Conservation (phyloP, 1,139 yeast species). For the Pichia sp. region DNA sequence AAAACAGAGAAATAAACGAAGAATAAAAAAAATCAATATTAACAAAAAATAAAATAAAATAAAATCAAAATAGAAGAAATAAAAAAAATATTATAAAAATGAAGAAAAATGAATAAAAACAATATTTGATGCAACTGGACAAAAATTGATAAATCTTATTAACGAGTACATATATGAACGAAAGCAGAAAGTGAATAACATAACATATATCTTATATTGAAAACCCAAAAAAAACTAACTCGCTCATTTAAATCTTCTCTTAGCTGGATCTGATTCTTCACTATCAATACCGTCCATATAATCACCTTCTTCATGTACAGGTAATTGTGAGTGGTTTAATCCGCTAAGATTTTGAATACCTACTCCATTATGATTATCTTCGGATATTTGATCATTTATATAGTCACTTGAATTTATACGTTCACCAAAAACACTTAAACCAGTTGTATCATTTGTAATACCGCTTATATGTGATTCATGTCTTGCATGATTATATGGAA, state of each 20-base stretch:
- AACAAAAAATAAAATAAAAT: no score
- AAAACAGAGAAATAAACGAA: no score
- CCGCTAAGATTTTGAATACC: not conserved
- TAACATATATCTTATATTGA: no score
- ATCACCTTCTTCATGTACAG: conserved; percentile 1
- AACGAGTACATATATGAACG: no score
- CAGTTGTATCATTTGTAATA: conserved; percentile 10
- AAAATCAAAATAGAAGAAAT: no score
- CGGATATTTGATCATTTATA: not conserved
- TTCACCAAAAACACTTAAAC: conserved; percentile 14
- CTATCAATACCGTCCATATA: conserved; percentile 4
- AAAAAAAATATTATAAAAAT: no score
- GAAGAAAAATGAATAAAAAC: no score
- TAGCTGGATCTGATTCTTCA: conserved; percentile 3
- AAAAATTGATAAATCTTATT: no score
- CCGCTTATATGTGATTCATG: conserved; percentile 10
- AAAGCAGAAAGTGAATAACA: no score
- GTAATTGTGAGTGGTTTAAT: not conserved
- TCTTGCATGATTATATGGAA: conserved; percentile 4
- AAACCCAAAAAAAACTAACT: no score
- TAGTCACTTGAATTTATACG: conserved; percentile 8
- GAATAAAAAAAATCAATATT: no score
- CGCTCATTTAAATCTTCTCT: conserved; percentile 2
- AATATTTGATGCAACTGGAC: not conserved
- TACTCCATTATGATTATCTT: not conserved